Evolutionary conservation across 108 stramenopile genomes (phyloP), one percentile per base, ranked within the genome.

Genomic region (Nannochloropsis oceanica): DNA sequence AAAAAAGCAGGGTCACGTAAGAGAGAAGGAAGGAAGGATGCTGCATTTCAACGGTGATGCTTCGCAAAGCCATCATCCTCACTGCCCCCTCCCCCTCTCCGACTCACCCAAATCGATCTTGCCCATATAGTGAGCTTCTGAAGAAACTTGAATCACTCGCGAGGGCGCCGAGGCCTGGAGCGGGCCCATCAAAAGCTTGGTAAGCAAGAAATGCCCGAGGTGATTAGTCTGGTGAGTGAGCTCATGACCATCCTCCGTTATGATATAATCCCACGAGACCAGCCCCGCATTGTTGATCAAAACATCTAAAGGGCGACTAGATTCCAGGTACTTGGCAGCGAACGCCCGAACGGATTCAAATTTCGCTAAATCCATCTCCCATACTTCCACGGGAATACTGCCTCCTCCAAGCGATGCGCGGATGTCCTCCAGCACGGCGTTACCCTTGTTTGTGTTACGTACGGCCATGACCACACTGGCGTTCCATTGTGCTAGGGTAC

Each of bases 401-500:
- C n/a, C 20, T 50, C 86, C 59, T 82, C 86, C 59, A n/a, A 73
- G 18, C 18, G 59, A 73, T 79, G 3, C 44, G 26, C 81, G 83
- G 27, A 86, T 43, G 42, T 79, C 82, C 13, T 86, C 59, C 25
- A 83, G 43, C 27, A 81, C 86, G 44, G 59, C 79, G 43, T 82
- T 25, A 25, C 86, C 86, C 82, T 81, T 27, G 25, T 89, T 84
- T 2, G 79, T 82, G 27, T 50, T 85, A 25, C 88, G 27, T 79
- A 85, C 85, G 18, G 88, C 88, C 43, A 89, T 83, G 8, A 88
- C 86, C 26, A 89, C 88, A 24, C 43, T 83, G 20, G 88, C 89
- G n/a, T 87, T 87, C 89, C 88, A 88, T 43, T 86, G 44, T 8
- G 88, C 87, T 22, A 89, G 80, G 42, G 81, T 84, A 10, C 84